These are phyloP conservation scores for Diospyros lotus DNA, from an alignment of 148 eudicot genomes.

Conservation along the genomic window DNA sequence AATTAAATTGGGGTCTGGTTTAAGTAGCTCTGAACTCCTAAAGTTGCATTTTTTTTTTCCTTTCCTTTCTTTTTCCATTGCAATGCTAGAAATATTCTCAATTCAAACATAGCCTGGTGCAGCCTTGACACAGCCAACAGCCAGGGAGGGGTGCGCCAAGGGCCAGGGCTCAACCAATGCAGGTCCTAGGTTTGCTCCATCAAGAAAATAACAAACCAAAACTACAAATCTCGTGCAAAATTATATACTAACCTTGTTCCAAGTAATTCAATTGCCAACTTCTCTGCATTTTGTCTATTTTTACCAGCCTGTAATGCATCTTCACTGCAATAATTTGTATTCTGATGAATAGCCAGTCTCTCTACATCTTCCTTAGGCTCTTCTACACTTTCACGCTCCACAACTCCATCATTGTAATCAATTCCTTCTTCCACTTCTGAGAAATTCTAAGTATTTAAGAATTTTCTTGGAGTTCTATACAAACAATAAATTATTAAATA, in stretches of 20 bases:
- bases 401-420: slow-evolving; percentile 12
- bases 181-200: neutral
- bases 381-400: slow-evolving; percentile 34
- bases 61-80: no score
- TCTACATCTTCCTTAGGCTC: slow-evolving; percentile 33
- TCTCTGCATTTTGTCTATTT: slow-evolving; percentile 39
- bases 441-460: neutral
- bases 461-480: neutral
- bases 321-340: slow-evolving; percentile 9
- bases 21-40: no score
- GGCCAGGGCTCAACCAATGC: no score
- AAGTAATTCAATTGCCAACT: slow-evolving; percentile 48
- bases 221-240: neutral
- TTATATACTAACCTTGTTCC: slow-evolving; percentile 40
- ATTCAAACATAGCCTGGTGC: no score
- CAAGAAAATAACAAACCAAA: neutral
- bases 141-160: no score
- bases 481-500: neutral
- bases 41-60: no score
- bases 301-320: slow-evolving; percentile 12
- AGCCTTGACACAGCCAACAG: no score
- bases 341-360: slow-evolving; percentile 21
- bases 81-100: no score
- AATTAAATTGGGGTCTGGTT: no score
- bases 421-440: slow-evolving; percentile 21